Evolutionary conservation across 805 yeast species (phyloP), one percentile per base, ranked within the genome.

Genomic region (Candida loeiensis): DNA sequence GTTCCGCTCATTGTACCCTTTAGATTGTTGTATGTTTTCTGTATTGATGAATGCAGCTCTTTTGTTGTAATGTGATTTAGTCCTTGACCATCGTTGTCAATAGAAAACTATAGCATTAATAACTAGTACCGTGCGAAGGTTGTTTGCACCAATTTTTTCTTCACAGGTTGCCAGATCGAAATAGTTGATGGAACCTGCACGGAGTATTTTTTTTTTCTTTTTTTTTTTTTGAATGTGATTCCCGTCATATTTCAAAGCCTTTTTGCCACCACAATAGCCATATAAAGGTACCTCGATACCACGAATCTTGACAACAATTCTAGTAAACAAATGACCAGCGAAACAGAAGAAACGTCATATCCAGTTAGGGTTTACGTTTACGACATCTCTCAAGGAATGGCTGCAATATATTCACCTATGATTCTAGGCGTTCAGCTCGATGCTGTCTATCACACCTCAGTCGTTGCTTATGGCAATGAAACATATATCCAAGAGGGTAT

Each of bases 361-460:
- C 61, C 69, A 3, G 83, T 79, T 7, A 59, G 76, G 47, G 71
- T 79, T 3, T 74, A 77, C 50, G 82, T 81, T 8, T 81, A 81
- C 49, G 88, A 81, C 48, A 67, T 81, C 15, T 76, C 85, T 1
- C 70, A 64, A 21, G 87, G 87, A 0, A 54, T 81, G 44, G 88
- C 88, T 4, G 64, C 71, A 8, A 49, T 64, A 15, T 64, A 74
- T 48, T 66, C 82, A 4, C 72, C 66, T 13, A 65, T 67, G 57
- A 50, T 81, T 6, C 55, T 81, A 2, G 87, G 86, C 4, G 51
- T 58, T n/a, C 50, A 55, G 6, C 53, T 78, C 6, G 85, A 80
- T 20, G 88, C 86, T 11, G 71, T 81, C 5, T 82, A 81, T 67
- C 88, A 81, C 55, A 80, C 86, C 1, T 69, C 79, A 2, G 74